phyloP scores from a whole-genome alignment of 1,139 yeast species.

The Kodamaea sp. region DNA sequence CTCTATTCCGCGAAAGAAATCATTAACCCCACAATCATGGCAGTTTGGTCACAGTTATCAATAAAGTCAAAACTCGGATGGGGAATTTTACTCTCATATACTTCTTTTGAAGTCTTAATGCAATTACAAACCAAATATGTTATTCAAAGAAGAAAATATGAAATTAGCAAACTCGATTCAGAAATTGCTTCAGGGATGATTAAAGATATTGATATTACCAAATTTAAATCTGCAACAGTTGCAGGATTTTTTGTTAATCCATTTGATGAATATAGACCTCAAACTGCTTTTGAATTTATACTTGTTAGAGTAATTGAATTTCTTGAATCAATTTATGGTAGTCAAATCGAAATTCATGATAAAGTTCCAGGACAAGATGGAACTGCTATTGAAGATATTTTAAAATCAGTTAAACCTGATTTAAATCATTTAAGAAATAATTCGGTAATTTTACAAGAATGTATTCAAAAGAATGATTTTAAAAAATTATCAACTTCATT shows the following conservation, averaged over 20 bases:
- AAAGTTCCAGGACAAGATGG: constrained; percentile 46
- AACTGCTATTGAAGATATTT: constrained; percentile 44
- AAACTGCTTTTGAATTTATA: constrained; percentile 82
- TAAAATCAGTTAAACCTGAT: constrained; percentile 61
- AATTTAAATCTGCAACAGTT: constrained; percentile 52
- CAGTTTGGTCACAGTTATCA: constrained; percentile 10
- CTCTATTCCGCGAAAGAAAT: too few relatives aligned
- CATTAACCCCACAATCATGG: too few relatives aligned
- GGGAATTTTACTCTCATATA: constrained; percentile 58
- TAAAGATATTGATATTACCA: constrained; percentile 20
- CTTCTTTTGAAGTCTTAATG: constrained; percentile 65
- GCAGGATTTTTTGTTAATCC: constrained; percentile 88
- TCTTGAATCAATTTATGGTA: constrained; percentile 55
- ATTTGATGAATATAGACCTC: constrained; percentile 85
- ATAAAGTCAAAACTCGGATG: constrained; percentile 41
- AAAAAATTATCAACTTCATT: constrained; percentile 5
- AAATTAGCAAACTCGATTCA: constrained; percentile 22
- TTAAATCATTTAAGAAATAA: constrained; percentile 40
- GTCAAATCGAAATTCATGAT: constrained; percentile 46
- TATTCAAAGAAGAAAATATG: constrained; percentile 50
- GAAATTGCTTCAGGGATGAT: neutral
- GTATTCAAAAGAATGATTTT: constrained; percentile 23
- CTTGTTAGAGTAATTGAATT: constrained; percentile 68
- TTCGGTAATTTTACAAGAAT: constrained; percentile 28
- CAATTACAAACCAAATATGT: constrained; percentile 53